Evolutionary conservation across 176 grass and related monocot species (phyloP).

Genomic region (Triticum urartu): DNA sequence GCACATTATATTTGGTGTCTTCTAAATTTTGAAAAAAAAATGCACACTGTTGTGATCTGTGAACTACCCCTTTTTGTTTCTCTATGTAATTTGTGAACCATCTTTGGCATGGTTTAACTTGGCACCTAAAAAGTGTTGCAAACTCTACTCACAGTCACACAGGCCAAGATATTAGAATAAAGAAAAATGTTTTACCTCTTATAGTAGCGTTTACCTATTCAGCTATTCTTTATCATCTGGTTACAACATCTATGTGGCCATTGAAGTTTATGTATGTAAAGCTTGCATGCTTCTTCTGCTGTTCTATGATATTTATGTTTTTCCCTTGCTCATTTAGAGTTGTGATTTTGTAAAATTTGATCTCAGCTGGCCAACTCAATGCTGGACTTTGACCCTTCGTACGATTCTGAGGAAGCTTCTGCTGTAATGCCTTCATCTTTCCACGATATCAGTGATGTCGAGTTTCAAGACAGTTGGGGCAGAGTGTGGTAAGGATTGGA

Average conservation of each 20-base stretch:
- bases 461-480: slow-evolving; percentile 92
- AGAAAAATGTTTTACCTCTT: neutral
- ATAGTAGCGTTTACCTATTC: neutral
- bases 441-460: slow-evolving; percentile 79
- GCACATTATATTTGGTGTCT: neutral
- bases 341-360: neutral
- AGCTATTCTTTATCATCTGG: neutral
- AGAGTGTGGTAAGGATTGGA: slow-evolving; percentile 68
- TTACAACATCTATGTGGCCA: neutral
- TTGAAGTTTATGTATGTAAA: neutral
- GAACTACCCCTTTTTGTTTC: neutral
- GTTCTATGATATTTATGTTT: neutral
- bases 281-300: neutral
- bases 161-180: neutral
- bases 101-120: neutral
- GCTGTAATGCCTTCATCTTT: slow-evolving; percentile 83
- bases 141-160: neutral
- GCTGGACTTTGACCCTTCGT: slow-evolving; percentile 74
- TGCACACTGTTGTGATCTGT: neutral
- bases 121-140: neutral
- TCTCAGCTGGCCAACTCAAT: slow-evolving; percentile 63
- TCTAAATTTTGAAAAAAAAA: neutral
- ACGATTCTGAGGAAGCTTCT: slow-evolving; percentile 80
- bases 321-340: neutral
- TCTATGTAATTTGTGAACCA: neutral